Evolutionary conservation across 1,139 yeast genomes (phyloP).

Genomic region (Protomyces inouyei): DNA sequence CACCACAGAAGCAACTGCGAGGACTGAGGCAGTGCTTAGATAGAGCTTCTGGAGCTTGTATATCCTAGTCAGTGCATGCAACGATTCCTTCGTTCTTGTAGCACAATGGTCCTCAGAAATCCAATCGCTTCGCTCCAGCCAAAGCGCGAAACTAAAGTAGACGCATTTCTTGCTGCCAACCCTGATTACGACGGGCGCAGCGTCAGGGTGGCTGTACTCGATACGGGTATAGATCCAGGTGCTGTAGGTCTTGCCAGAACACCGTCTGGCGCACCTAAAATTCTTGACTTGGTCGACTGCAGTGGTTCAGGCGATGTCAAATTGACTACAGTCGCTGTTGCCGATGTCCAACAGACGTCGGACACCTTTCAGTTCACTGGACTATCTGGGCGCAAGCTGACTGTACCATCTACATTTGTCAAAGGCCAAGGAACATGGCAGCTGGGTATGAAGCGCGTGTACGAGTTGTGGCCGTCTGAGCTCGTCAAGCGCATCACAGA

Average conservation of each 20-base stretch:
- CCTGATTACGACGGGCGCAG: slow-evolving; percentile 30
- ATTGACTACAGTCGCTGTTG: background rate
- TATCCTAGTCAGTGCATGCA: background rate
- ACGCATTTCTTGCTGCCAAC: slow-evolving; percentile 22
- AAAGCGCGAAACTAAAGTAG: slow-evolving; percentile 28
- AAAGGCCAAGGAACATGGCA: slow-evolving; percentile 28
- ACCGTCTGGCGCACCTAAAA: slow-evolving; percentile 27
- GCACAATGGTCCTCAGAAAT: background rate
- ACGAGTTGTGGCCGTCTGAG: slow-evolving; percentile 29
- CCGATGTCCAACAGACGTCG: background rate
- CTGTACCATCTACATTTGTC: slow-evolving; percentile 25
- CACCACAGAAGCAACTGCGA: background rate
- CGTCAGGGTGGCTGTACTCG: slow-evolving; percentile 28
- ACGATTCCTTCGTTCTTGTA: background rate
- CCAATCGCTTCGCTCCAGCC: slow-evolving; percentile 13
- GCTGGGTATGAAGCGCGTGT: slow-evolving; percentile 29
- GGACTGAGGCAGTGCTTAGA: background rate
- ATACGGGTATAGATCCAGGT: slow-evolving; percentile 31
- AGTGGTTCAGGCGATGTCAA: slow-evolving; percentile 28
- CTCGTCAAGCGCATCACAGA: slow-evolving; percentile 21
- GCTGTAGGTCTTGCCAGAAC: slow-evolving; percentile 28
- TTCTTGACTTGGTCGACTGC: slow-evolving; percentile 29
- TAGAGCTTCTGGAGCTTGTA: no score
- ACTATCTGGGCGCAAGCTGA: slow-evolving; percentile 28
- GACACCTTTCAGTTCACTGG: slow-evolving; percentile 15